These are phyloP conservation scores for Trichophyton rubrum DNA, from an alignment of 2,329 filamentous ascomycete species.

Conservation along the genomic window DNA sequence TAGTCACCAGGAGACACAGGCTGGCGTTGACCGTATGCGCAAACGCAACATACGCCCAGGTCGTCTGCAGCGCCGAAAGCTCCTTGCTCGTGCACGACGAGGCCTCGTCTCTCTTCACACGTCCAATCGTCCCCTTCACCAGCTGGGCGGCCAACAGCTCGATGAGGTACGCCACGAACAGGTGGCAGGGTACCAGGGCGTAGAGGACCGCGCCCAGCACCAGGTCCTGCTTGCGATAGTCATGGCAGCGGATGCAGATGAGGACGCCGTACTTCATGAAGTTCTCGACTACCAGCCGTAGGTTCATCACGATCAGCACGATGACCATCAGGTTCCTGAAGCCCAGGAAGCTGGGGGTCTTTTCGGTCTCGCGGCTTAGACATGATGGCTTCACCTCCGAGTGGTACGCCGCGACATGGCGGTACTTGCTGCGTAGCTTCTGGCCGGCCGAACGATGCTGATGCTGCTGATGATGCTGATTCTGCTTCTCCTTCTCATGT, in stretches of 20 bases:
- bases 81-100: constrained; percentile 41
- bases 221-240: constrained; percentile 68
- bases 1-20: constrained; percentile 66
- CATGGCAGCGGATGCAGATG: constrained; percentile 81
- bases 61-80: constrained; percentile 27
- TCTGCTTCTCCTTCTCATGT: constrained; percentile 6
- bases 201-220: constrained; percentile 66
- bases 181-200: constrained; percentile 75
- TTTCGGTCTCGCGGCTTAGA: constrained; percentile 67
- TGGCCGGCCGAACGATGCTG: not conserved
- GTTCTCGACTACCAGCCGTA: constrained; percentile 92
- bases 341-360: constrained; percentile 72
- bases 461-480: not conserved
- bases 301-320: constrained; percentile 79
- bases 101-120: constrained; percentile 41
- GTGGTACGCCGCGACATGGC: constrained; percentile 83
- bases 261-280: constrained; percentile 96
- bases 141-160: constrained; percentile 71
- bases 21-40: constrained; percentile 75
- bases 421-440: constrained; percentile 54
- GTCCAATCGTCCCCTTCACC: constrained; percentile 55
- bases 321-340: constrained; percentile 96
- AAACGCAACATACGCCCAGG: constrained; percentile 67
- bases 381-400: constrained; percentile 59
- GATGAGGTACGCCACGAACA: constrained; percentile 81